Evolutionary conservation across 495 filamentous ascomycete species (phyloP).

Genomic region (Penicillium turbatum): DNA sequence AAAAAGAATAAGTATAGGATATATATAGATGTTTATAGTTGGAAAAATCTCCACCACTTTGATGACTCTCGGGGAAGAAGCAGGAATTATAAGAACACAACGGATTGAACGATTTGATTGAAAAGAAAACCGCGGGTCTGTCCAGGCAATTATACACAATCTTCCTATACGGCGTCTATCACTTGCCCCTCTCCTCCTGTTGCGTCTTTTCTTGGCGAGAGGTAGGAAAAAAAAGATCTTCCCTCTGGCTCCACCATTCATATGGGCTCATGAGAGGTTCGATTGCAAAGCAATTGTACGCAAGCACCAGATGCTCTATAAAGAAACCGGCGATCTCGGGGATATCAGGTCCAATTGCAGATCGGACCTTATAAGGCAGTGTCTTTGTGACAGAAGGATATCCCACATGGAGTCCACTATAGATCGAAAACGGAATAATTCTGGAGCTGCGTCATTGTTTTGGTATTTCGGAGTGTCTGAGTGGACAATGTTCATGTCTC

Average conservation of each 20-base stretch:
- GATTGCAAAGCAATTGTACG: background rate
- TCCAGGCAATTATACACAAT: conserved; percentile 11
- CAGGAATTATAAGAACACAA: too few relatives aligned
- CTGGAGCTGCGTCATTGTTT: conserved; percentile 7
- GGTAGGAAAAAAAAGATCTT: conserved; percentile 6
- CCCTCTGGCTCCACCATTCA: background rate
- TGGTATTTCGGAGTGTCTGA: background rate
- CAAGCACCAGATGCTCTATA: conserved; percentile 13
- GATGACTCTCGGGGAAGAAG: too few relatives aligned
- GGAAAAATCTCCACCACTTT: too few relatives aligned
- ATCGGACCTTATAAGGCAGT: background rate
- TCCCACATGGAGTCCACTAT: background rate
- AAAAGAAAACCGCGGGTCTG: background rate
- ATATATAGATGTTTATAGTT: background rate
- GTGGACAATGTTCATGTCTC: too few relatives aligned
- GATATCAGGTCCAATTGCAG: background rate
- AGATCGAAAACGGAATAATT: conserved; percentile 23
- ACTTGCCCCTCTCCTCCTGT: background rate
- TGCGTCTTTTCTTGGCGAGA: conserved; percentile 15
- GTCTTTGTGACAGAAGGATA: conserved; percentile 5
- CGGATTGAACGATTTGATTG: too few relatives aligned
- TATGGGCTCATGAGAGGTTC: background rate
- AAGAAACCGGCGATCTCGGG: background rate
- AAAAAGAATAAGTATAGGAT: background rate
- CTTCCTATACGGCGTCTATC: background rate